Conservation (phyloP, 2,329 filamentous ascomycete genomes). For the Fusarium sp. region DNA sequence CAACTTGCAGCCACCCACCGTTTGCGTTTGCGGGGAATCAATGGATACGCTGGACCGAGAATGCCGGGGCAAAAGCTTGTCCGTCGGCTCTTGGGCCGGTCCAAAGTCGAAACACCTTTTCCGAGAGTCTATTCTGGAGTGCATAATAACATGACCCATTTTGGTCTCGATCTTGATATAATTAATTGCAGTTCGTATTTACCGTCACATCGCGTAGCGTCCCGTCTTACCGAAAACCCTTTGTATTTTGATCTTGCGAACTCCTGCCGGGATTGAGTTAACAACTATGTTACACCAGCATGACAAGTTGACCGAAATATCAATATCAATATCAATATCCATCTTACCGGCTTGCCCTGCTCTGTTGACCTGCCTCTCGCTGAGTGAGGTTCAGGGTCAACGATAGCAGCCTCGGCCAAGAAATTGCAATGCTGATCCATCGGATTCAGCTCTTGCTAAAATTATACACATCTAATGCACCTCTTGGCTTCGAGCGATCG, state of each 20-base stretch:
- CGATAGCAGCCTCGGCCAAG: slow-evolving; percentile 13
- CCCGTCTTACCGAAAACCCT: slow-evolving; percentile 13
- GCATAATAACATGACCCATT: slow-evolving; percentile 22
- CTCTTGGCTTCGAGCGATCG: slow-evolving; percentile 36
- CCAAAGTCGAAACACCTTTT: slow-evolving; percentile 26
- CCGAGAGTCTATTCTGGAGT: not conserved
- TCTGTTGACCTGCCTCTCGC: slow-evolving; percentile 7
- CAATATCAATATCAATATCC: not conserved
- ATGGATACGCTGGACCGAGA: slow-evolving; percentile 9
- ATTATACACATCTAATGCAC: slow-evolving; percentile 34
- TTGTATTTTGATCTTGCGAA: slow-evolving; percentile 1
- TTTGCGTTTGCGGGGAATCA: slow-evolving; percentile 30
- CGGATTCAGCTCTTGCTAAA: slow-evolving; percentile 36
- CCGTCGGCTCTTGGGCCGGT: slow-evolving; percentile 25
- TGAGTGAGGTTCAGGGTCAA: slow-evolving; percentile 2
- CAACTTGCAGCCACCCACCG: slow-evolving; percentile 8
- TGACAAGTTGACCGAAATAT: slow-evolving; percentile 8
- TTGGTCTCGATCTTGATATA: slow-evolving; percentile 26
- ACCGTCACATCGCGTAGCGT: slow-evolving; percentile 23
- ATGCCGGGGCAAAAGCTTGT: slow-evolving; percentile 43
- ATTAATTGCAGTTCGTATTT: slow-evolving; percentile 42
- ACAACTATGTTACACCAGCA: not conserved
- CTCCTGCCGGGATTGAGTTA: not conserved
- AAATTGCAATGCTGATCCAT: slow-evolving; percentile 43
- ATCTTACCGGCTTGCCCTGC: slow-evolving; percentile 6